These are phyloP conservation scores for Zoysia matrella DNA, from an alignment of 202 grass and related monocot species.

Conservation along the genomic window DNA sequence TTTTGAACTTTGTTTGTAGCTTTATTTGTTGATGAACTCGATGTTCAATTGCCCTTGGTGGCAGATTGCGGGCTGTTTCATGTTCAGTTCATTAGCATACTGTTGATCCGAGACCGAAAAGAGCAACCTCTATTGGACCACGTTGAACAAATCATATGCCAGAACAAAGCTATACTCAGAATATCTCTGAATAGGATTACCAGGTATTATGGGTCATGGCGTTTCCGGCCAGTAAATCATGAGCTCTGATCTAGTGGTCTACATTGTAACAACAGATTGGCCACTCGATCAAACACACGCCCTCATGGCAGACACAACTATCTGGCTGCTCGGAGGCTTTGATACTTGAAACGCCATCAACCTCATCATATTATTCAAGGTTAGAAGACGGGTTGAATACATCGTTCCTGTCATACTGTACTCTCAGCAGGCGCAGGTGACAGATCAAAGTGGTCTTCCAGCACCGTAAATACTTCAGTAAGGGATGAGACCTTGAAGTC, in stretches of 20 bases:
- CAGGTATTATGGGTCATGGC: too few relatives aligned
- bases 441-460: conserved; percentile 78
- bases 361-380: conserved; percentile 24
- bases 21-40: conserved; percentile 22
- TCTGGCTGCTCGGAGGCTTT: not conserved
- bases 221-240: not conserved
- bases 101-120: too few relatives aligned
- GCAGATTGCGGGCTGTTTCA: not conserved
- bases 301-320: not conserved
- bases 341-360: conserved; percentile 17
- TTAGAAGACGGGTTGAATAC: not conserved
- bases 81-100: not conserved
- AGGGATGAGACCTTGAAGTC: conserved; percentile 90
- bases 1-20: conserved; percentile 23
- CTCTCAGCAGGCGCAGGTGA: conserved; percentile 39
- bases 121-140: too few relatives aligned
- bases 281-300: not conserved
- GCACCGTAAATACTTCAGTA: conserved; percentile 51
- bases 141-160: too few relatives aligned
- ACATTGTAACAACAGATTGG: not conserved
- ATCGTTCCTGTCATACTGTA: conserved; percentile 41
- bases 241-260: not conserved
- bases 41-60: not conserved
- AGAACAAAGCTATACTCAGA: too few relatives aligned
- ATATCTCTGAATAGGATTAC: too few relatives aligned